Evolutionary conservation across 2,329 filamentous ascomycete genomes (phyloP).

Genomic region (Fusarium albosuccineum): DNA sequence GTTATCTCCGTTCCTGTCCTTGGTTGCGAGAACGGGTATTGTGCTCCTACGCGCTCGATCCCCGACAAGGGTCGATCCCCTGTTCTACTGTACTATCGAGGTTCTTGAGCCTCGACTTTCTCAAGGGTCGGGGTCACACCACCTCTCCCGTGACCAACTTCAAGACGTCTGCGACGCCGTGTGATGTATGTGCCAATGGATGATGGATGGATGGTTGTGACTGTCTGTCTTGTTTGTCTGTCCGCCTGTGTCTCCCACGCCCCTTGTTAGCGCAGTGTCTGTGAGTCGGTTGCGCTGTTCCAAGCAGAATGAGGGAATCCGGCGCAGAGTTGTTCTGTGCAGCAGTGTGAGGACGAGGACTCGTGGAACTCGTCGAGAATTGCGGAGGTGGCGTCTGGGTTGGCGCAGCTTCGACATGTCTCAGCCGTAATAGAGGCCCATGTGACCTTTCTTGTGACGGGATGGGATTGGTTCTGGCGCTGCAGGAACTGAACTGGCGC

Average conservation of each 20-base stretch:
- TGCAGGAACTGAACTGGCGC: slow-evolving; percentile 31
- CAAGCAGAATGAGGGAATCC: slow-evolving; percentile 29
- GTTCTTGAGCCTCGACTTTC: slow-evolving; percentile 6
- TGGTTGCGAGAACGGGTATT: slow-evolving; percentile 18
- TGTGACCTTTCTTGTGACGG: slow-evolving; percentile 33
- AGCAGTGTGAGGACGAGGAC: background rate
- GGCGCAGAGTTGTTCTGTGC: slow-evolving; percentile 18
- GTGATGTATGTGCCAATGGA: slow-evolving; percentile 3
- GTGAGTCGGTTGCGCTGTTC: slow-evolving; percentile 10
- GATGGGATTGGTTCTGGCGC: slow-evolving; percentile 26
- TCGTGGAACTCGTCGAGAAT: slow-evolving; percentile 9
- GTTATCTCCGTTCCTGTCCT: slow-evolving; percentile 10
- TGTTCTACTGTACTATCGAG: background rate
- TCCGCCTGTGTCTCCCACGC: background rate
- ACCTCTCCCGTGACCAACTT: slow-evolving; percentile 33
- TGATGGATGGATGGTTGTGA: too few relatives aligned
- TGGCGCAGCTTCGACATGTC: slow-evolving; percentile 20
- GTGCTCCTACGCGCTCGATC: slow-evolving; percentile 2
- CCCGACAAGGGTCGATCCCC: slow-evolving; percentile 1
- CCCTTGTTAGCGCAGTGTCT: background rate
- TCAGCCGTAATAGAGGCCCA: slow-evolving; percentile 22
- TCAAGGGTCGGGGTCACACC: slow-evolving; percentile 27
- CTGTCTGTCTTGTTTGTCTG: too few relatives aligned
- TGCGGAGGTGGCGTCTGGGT: slow-evolving; percentile 41
- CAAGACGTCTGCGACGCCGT: slow-evolving; percentile 2